These are phyloP conservation scores for Fraxinus nigra DNA, from an alignment of 305 asterid species.

Conservation along the genomic window DNA sequence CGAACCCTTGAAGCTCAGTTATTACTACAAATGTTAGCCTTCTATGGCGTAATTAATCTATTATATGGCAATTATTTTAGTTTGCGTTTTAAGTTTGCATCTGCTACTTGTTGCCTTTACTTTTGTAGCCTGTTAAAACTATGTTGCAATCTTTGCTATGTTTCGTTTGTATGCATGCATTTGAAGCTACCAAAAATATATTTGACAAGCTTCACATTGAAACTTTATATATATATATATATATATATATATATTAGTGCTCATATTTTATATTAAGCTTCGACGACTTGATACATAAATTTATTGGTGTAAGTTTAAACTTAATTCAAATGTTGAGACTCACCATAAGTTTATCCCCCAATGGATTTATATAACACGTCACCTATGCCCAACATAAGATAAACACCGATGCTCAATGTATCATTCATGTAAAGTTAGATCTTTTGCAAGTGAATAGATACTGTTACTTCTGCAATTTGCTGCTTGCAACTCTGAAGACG, in stretches of 20 bases:
- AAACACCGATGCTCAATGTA: too few relatives aligned
- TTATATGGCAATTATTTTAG: not conserved
- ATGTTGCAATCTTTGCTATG: not conserved
- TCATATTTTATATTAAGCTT: too few relatives aligned
- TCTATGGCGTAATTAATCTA: not conserved
- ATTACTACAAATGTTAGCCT: not conserved
- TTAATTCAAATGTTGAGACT: too few relatives aligned
- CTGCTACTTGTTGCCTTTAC: not conserved
- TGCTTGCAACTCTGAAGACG: not conserved
- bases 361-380: not conserved
- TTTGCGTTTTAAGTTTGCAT: not conserved
- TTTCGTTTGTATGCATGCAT: not conserved
- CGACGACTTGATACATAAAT: too few relatives aligned
- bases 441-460: not conserved
- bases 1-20: slow-evolving; percentile 30
- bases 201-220: not conserved
- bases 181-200: not conserved
- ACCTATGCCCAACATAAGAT: too few relatives aligned
- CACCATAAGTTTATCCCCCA: too few relatives aligned
- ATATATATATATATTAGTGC: too few relatives aligned
- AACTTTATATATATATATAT: not conserved
- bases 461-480: not conserved
- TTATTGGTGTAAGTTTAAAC: too few relatives aligned
- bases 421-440: not conserved
- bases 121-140: not conserved